Conservation (phyloP, 2,329 filamentous ascomycete species). For the Clonostachys chloroleuca region DNA sequence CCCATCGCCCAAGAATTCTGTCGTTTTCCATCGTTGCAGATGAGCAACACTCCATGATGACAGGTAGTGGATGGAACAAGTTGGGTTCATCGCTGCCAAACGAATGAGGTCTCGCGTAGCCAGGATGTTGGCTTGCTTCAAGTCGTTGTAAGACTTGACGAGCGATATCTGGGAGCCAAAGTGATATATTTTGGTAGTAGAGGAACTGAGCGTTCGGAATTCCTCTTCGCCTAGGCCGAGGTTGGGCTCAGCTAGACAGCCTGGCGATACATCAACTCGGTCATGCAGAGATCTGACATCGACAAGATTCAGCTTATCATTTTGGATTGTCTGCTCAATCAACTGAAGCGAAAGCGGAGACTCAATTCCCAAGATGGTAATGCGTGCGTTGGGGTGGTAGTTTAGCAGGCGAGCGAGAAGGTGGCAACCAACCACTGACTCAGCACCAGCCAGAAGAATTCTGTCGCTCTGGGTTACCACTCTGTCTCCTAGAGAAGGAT, state of each 20-base stretch:
- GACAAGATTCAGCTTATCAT: neutral
- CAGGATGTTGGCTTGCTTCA: conserved; percentile 12
- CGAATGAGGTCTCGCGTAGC: conserved; percentile 15
- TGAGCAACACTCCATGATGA: conserved; percentile 16
- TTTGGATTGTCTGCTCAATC: neutral
- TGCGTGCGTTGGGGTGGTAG: neutral
- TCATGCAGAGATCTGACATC: conserved; percentile 5
- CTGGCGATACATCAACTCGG: conserved; percentile 6
- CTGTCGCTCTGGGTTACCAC: neutral
- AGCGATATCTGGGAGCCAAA: conserved; percentile 17
- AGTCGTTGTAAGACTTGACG: conserved; percentile 12
- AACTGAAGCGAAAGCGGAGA: neutral
- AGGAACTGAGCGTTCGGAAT: conserved; percentile 12
- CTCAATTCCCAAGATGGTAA: neutral
- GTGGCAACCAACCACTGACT: neutral
- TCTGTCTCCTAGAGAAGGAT: neutral
- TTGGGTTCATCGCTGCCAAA: conserved; percentile 9
- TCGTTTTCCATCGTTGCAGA: conserved; percentile 13
- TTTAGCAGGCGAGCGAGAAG: neutral
- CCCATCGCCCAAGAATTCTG: conserved; percentile 4
- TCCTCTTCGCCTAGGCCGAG: conserved; percentile 13
- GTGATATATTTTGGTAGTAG: conserved; percentile 14
- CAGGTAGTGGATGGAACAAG: conserved; percentile 13
- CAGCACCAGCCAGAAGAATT: neutral
- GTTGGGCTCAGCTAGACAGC: conserved; percentile 9